Evolutionary conservation across 805 yeast genomes (phyloP), one percentile per base, ranked within the genome.

Genomic region (Ogataea populi-albae): DNA sequence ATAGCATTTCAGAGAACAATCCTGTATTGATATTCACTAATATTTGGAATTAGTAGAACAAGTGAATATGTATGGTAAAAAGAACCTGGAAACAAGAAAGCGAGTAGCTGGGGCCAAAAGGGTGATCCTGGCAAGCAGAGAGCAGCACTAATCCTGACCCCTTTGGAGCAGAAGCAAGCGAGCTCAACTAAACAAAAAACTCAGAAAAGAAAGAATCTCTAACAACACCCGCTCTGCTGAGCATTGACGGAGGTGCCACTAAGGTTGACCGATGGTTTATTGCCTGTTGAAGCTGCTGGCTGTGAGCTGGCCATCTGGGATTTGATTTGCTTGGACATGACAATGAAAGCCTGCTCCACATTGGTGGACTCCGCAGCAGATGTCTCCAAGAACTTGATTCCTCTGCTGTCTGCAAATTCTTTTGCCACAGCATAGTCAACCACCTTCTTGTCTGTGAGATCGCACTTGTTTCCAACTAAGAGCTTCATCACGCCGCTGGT

Each of bases 301-400:
- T 68, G 75, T 57, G 75, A 66, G 48, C 70, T 81, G 26, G 91
- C 81, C 86, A 93, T 87, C 59, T 88, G 88, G 47, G 94, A 93
- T 73, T 93, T 93, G 61, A 93, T 93, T 64, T 93, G 97, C 64
- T 95, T 84, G 8, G 98, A 95, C 98, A 93, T 93, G 49, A 96
- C 88, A 73, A 86, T 80, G 69, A 93, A 93, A 9, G 98, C 98
- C 65, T 93, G 96, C 65, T 93, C 98, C 52, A 93, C 98, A 60
- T 93, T 93, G 40, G 96, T 87, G 23, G 96, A 84, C 55, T 85
- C 85, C 62, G 88, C 77, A 18, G 98, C 98, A 24, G 95, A 84
- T 8, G 98, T 93, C 68, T 93, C 98, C 65, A 93, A 75, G 64
- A 93, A 88, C 47, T 96, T 96, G 57, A 93, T 85, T 50, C 86